Evolutionary conservation across 2,329 filamentous ascomycete species (phyloP).

Genomic region (Fusarium dimerum): DNA sequence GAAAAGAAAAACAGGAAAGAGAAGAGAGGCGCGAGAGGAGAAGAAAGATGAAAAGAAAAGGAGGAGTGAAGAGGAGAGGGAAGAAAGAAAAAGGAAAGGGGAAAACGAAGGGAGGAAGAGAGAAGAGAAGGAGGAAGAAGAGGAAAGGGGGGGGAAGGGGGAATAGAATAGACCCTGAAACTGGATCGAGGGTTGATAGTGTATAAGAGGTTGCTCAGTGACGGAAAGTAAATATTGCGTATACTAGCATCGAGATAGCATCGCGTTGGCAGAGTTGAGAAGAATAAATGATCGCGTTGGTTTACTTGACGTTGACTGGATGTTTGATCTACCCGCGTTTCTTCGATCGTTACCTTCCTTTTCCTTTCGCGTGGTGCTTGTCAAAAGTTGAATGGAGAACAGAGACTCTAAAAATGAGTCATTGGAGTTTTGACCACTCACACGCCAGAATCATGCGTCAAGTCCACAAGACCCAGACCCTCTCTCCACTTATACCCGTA

Average conservation of each 20-base stretch:
- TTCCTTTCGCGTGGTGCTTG: too few relatives aligned
- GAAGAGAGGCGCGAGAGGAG: too few relatives aligned
- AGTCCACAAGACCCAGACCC: conserved; percentile 28
- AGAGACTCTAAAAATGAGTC: conserved; percentile 34
- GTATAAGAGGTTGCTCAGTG: not conserved
- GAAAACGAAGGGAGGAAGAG: conserved; percentile 7
- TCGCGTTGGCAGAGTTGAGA: too few relatives aligned
- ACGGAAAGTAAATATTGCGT: not conserved
- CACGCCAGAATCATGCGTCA: conserved; percentile 32
- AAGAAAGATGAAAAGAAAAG: too few relatives aligned
- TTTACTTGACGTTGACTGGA: not conserved
- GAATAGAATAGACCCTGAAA: too few relatives aligned
- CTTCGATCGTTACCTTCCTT: not conserved
- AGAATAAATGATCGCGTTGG: not conserved
- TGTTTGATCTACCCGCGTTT: not conserved
- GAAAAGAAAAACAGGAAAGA: too few relatives aligned
- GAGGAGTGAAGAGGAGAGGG: not conserved
- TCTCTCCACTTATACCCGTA: conserved; percentile 19
- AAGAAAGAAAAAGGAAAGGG: conserved; percentile 8
- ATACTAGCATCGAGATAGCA: not conserved
- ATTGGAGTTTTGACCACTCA: conserved; percentile 33
- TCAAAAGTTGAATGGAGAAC: too few relatives aligned
- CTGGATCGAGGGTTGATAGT: too few relatives aligned
- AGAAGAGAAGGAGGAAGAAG: too few relatives aligned
- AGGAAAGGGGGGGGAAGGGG: too few relatives aligned